A percentile compares a stretch with the other conserved stretches of the same genome.
Evolutionary conservation across 2,329 filamentous ascomycete species (phyloP).

Genomic region (Pseudogymnoascus sp.): DNA sequence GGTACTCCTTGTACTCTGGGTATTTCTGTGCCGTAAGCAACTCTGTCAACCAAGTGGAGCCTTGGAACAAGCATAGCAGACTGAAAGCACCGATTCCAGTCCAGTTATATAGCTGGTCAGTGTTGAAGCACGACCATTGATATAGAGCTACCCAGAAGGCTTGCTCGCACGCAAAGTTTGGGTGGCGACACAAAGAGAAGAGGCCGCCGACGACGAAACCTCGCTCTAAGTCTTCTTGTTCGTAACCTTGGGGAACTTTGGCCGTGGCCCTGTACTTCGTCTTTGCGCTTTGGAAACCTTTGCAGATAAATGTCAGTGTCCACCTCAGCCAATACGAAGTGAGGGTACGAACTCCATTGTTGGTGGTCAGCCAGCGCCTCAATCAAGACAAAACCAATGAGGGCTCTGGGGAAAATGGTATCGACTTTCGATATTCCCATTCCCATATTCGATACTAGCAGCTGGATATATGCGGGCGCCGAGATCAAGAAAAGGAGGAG

Average conservation of each 20-base stretch:
- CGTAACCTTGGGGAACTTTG: conserved; percentile 57
- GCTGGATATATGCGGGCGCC: conserved; percentile 73
- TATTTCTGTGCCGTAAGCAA: conserved; percentile 74
- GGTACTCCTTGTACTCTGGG: conserved; percentile 77
- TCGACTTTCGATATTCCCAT: conserved; percentile 46
- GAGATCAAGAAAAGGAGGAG: conserved; percentile 72
- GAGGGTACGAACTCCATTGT: conserved; percentile 60
- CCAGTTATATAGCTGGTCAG: conserved; percentile 69
- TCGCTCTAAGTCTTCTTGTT: conserved; percentile 71
- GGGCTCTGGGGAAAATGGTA: conserved; percentile 43
- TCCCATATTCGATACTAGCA: conserved; percentile 62
- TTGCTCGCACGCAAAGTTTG: conserved; percentile 92
- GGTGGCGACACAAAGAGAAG: conserved; percentile 83
- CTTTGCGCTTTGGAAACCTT: conserved; percentile 77
- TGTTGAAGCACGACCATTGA: conserved; percentile 74
- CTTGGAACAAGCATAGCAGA: conserved; percentile 78
- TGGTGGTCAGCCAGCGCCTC: conserved; percentile 84
- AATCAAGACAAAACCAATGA: conserved; percentile 51
- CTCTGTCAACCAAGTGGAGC: conserved; percentile 83
- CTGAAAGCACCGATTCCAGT: conserved; percentile 59
- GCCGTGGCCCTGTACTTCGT: conserved; percentile 63
- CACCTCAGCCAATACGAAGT: not conserved
- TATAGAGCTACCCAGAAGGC: conserved; percentile 82
- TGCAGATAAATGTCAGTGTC: not conserved
- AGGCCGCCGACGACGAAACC: conserved; percentile 81